Evolutionary conservation across 2,329 filamentous ascomycete genomes (phyloP), one percentile per base, ranked within the genome.

Genomic region (Scytalidium lignicola): DNA sequence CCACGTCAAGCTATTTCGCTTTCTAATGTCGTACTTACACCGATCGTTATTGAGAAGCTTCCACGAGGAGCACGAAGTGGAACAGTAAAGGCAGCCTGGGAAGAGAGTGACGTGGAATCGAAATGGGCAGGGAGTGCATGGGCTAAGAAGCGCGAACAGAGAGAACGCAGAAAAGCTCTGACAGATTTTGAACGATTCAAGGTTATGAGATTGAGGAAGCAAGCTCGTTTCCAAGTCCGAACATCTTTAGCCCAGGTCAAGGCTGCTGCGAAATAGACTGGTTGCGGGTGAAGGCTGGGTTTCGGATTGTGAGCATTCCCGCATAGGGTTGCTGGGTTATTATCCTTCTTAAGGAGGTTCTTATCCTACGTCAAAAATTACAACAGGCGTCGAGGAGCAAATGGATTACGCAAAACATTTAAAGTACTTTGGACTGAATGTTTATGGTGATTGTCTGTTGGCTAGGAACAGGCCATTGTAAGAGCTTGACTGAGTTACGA

Each of bases 161-260:
- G 82, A 66, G 81, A 88, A 75, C 87, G 89, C 79, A 88, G 93
- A 81, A 87, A 86, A 79, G 83, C 83, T 68, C 81, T 99, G 63
- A 95, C 86, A 76, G 93, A 99, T 83, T 99, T 99, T 72, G 93
- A 99, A 82, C 87, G 93, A 74, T 99, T 97, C 90, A 96, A 99
- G 88, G 93, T 97, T 67, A 82, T 97, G 84, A 86, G 92, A 76
- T 82, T 97, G 78, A 95, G 92, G 87, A 99, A 99, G 86, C 91
- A 96, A 86, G 89, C 91, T 74, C 88, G 91, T 73, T 97, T 95
- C 79, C 91, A 96, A 82, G 86, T 96, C 76, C 87, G 87, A 78
- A 97, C 96, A 87, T 86, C 89, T 68, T 81, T 95, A 71, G 89
- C 90, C 71, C 95, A 96, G 84, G 79, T 95, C 76, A 88, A 87